phyloP scores from a whole-genome alignment of 495 filamentous ascomycete genomes.

The Chaetomidium leptoderma region DNA sequence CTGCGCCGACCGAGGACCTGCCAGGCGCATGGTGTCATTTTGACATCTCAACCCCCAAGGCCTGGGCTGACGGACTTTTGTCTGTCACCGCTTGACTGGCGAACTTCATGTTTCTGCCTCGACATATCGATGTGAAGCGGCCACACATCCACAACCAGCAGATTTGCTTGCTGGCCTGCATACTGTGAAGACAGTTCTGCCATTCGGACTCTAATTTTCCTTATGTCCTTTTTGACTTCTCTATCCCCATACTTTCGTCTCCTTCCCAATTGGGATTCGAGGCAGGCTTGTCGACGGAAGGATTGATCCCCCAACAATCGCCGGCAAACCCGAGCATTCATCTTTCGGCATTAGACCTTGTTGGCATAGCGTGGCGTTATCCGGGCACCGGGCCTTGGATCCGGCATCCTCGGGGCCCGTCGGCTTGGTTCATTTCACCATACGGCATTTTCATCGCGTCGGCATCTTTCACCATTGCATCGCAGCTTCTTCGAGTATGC shows the following conservation, averaged over 20 bases:
- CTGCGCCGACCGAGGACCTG: conserved; percentile 50
- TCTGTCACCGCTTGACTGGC: too few relatives aligned
- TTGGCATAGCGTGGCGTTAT: conserved; percentile 32
- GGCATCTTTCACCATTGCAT: conserved; percentile 18
- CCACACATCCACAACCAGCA: background rate
- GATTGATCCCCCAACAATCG: conserved; percentile 25
- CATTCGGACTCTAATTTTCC: conserved; percentile 7
- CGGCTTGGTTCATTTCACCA: conserved; percentile 20
- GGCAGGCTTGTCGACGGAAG: conserved; percentile 15
- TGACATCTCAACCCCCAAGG: conserved; percentile 36
- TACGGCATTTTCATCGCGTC: conserved; percentile 20
- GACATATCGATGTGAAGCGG: background rate
- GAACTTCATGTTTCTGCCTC: background rate
- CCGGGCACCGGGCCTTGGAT: conserved; percentile 28
- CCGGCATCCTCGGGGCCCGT: conserved; percentile 24
- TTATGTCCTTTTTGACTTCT: conserved; percentile 11
- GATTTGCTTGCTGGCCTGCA: background rate
- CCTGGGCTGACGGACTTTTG: too few relatives aligned
- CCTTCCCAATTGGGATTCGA: conserved; percentile 1
- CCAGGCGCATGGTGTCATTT: conserved; percentile 71
- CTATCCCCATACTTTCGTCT: background rate
- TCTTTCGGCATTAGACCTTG: conserved; percentile 22
- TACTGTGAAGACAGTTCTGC: conserved; percentile 3
- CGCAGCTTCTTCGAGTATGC: conserved; percentile 14
- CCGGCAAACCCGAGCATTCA: conserved; percentile 22